Conservation (phyloP, 768 basidiomycete genomes). For the Suillus lakei region DNA sequence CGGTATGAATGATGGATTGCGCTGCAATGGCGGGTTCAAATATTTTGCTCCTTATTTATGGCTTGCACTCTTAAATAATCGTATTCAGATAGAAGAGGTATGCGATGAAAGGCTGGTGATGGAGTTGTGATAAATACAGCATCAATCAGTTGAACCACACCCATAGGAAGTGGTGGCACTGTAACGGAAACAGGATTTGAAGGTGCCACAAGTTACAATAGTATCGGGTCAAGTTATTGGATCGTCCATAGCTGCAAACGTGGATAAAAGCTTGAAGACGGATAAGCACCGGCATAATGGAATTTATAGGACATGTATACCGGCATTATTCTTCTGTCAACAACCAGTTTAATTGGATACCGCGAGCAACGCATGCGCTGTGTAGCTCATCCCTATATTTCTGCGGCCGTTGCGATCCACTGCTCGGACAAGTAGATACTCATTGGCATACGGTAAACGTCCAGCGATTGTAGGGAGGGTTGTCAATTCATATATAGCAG, state of each 20-base stretch:
- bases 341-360: not conserved
- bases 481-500: not conserved
- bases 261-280: not conserved
- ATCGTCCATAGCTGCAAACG: not conserved
- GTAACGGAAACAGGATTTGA: not conserved
- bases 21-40: not conserved
- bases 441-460: not conserved
- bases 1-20: slow-evolving; percentile 17
- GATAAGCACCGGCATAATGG: not conserved
- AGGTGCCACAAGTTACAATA: not conserved
- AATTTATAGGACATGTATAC: not conserved
- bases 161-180: not conserved
- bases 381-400: not conserved
- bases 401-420: not conserved
- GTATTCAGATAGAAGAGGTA: not conserved
- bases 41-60: too few species aligned
- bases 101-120: not conserved
- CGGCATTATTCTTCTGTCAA: not conserved
- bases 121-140: not conserved
- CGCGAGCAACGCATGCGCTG: not conserved
- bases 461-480: not conserved
- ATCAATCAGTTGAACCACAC: not conserved
- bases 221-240: not conserved
- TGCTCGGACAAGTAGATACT: not conserved
- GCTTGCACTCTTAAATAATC: not conserved